These are phyloP conservation scores for Suillus clintonianus DNA, from an alignment of 768 basidiomycete species.

Conservation along the genomic window DNA sequence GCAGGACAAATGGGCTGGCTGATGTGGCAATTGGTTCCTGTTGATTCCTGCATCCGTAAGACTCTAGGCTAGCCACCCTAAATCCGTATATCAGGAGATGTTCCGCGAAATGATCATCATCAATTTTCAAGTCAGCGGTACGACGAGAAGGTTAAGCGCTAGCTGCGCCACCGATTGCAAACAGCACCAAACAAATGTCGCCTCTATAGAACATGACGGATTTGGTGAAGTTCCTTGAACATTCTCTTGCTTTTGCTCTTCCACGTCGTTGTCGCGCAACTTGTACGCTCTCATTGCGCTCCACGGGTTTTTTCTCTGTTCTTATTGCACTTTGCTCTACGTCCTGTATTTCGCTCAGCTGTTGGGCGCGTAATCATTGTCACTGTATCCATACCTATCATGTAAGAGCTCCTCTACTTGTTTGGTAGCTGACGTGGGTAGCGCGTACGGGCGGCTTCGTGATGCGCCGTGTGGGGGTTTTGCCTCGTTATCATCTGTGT, in stretches of 20 bases:
- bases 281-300: conserved; percentile 9
- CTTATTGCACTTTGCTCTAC: conserved; percentile 22
- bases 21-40: not conserved
- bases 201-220: conserved; percentile 17
- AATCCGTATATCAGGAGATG: not conserved
- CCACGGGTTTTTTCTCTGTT: conserved; percentile 10
- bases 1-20: conserved; percentile 19
- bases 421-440: conserved; percentile 31
- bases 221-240: conserved; percentile 8
- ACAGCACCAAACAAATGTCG: conserved; percentile 25
- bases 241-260: conserved; percentile 14
- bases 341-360: conserved; percentile 20
- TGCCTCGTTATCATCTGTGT: conserved; percentile 21
- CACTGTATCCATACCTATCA: conserved; percentile 36
- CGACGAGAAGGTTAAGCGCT: not conserved
- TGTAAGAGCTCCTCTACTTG: conserved; percentile 29
- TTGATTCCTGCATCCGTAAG: not conserved
- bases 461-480: conserved; percentile 22
- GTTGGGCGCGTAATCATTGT: conserved; percentile 22
- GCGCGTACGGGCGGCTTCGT: conserved; percentile 18
- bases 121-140: conserved; percentile 2
- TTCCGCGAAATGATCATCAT: not conserved
- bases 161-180: conserved; percentile 24
- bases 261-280: conserved; percentile 9
- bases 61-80: not conserved